Evolutionary conservation across 108 stramenopile genomes (phyloP).

Genomic region (Pseudonitzschia delicatissima): DNA sequence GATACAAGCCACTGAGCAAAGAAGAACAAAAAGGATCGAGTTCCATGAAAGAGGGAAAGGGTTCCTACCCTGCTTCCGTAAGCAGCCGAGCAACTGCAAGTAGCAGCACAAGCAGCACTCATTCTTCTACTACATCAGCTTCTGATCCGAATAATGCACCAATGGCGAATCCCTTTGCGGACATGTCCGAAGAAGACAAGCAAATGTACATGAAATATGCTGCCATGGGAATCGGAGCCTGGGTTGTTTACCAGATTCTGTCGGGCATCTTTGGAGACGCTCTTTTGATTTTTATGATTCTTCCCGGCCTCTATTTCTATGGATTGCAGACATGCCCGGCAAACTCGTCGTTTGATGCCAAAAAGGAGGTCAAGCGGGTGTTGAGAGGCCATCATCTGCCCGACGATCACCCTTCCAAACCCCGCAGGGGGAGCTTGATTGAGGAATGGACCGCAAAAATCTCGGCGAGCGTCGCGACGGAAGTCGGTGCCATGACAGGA

Average conservation of each 20-base stretch:
- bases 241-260: constrained; percentile 5
- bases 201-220: constrained; percentile 11
- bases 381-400: constrained; percentile 74
- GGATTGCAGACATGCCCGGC: constrained; percentile 54
- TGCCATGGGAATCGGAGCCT: neutral
- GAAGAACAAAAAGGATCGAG: too few relatives aligned
- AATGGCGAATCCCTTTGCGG: constrained; percentile 9
- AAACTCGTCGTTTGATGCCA: constrained; percentile 61
- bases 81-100: neutral
- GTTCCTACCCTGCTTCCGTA: too few relatives aligned
- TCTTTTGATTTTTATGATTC: neutral
- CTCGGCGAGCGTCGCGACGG: constrained; percentile 62
- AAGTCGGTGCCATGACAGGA: constrained; percentile 44
- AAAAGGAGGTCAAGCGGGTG: constrained; percentile 74
- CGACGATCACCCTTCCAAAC: constrained; percentile 57
- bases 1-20: neutral
- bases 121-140: neutral
- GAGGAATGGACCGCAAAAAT: constrained; percentile 53
- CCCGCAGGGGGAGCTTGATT: constrained; percentile 46
- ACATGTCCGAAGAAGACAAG: constrained; percentile 11
- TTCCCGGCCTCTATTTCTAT: constrained; percentile 59
- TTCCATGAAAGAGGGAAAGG: too few relatives aligned
- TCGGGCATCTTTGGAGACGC: neutral
- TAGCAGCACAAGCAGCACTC: neutral
- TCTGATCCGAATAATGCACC: neutral